phyloP scores from a whole-genome alignment of 495 filamentous ascomycete species.

The Pyrenula aspistea region DNA sequence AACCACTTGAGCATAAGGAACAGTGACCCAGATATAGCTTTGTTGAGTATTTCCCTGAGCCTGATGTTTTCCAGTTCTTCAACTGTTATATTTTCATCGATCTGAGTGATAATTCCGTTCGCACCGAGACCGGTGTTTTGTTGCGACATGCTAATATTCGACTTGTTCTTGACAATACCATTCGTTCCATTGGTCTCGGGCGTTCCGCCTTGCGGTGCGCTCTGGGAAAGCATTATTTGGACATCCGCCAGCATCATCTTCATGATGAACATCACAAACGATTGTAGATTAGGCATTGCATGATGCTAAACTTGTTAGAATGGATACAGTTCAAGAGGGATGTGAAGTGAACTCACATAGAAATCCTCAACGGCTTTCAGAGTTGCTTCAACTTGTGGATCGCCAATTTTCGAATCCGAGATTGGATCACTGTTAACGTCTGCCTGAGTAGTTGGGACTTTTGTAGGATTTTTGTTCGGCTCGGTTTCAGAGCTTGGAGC shows the following conservation, averaged over 20 bases:
- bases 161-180: background rate
- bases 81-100: constrained; percentile 17
- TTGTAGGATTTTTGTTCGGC: constrained; percentile 16
- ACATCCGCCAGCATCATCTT: constrained; percentile 80
- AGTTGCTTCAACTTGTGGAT: constrained; percentile 40
- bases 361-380: constrained; percentile 67
- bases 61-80: constrained; percentile 74
- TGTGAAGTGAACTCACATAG: constrained; percentile 54
- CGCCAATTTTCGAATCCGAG: background rate
- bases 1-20: constrained; percentile 91
- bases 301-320: constrained; percentile 39
- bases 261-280: constrained; percentile 83
- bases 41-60: constrained; percentile 73
- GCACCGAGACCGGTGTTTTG: background rate
- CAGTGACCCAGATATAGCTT: constrained; percentile 78
- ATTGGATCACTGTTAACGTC: constrained; percentile 1
- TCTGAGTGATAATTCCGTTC: background rate
- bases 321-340: constrained; percentile 5
- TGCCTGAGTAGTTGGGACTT: constrained; percentile 11
- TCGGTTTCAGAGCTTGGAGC: constrained; percentile 35
- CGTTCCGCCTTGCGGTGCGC: background rate
- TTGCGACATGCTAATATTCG: background rate
- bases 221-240: constrained; percentile 37
- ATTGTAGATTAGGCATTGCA: constrained; percentile 76
- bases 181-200: background rate